phyloP scores from a whole-genome alignment of 345 rosid species.

The Jatropha curcas region DNA sequence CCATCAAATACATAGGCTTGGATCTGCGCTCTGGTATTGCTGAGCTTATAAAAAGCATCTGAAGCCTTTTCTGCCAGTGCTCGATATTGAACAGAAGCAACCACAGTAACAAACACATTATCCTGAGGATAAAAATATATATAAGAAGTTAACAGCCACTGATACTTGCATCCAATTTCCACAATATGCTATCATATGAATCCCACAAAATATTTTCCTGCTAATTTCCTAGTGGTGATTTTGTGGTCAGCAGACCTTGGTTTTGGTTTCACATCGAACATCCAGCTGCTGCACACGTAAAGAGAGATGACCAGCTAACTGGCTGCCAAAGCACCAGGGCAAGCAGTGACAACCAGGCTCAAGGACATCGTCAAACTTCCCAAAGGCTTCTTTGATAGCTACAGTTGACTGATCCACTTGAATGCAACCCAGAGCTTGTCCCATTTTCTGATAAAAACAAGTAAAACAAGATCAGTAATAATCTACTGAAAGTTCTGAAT shows the following conservation, averaged over 20 bases:
- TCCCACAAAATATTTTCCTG: background rate
- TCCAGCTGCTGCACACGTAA: slow-evolving; percentile 43
- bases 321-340: slow-evolving; percentile 37
- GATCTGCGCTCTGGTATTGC: slow-evolving; percentile 31
- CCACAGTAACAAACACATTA: slow-evolving; percentile 25
- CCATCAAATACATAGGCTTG: slow-evolving; percentile 29
- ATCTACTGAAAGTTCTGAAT: background rate
- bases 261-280: slow-evolving; percentile 88
- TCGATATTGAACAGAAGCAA: slow-evolving; percentile 26
- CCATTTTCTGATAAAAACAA: slow-evolving; percentile 22
- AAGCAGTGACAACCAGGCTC: slow-evolving; percentile 38
- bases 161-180: background rate
- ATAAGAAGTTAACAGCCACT: background rate
- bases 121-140: slow-evolving; percentile 9
- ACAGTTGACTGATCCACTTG: slow-evolving; percentile 37
- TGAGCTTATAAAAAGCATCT: slow-evolving; percentile 29
- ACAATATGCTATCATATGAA: background rate
- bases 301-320: slow-evolving; percentile 27
- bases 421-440: slow-evolving; percentile 26
- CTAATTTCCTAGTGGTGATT: background rate
- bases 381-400: slow-evolving; percentile 30
- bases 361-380: slow-evolving; percentile 37
- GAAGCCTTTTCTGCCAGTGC: slow-evolving; percentile 19
- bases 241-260: slow-evolving; percentile 51
- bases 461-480: slow-evolving; percentile 9